These are phyloP conservation scores for Boletus pseudopeckii DNA, from an alignment of 768 basidiomycete genomes.

Conservation along the genomic window DNA sequence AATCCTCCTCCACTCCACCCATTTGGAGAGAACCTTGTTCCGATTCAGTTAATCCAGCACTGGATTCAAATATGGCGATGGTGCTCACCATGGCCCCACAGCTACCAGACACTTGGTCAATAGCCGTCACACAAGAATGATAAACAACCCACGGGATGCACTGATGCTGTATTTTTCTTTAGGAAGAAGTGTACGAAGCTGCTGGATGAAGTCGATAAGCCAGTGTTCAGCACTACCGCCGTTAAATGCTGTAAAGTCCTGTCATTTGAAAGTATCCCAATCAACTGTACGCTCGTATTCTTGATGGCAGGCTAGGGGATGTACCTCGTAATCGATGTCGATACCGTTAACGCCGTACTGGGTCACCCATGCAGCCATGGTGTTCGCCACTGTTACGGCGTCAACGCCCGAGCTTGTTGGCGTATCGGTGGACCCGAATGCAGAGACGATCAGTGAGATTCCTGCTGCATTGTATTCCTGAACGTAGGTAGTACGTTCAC, in stretches of 20 bases:
- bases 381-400: constrained; percentile 38
- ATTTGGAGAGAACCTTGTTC: constrained; percentile 18
- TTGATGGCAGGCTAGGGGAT: not conserved
- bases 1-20: constrained; percentile 34
- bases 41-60: not conserved
- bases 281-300: not conserved
- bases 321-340: constrained; percentile 51
- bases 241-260: constrained; percentile 33
- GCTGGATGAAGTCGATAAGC: constrained; percentile 26
- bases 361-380: constrained; percentile 45
- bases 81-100: constrained; percentile 17
- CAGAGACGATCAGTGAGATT: constrained; percentile 55
- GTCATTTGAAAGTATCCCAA: not conserved
- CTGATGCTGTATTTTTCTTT: too few species aligned
- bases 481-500: constrained; percentile 40
- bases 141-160: not conserved
- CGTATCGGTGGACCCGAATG: constrained; percentile 43
- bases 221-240: constrained; percentile 33
- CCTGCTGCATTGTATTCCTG: constrained; percentile 51
- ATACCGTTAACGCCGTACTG: constrained; percentile 49
- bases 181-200: too few species aligned
- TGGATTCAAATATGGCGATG: not conserved
- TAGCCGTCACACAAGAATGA: not conserved
- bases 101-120: constrained; percentile 7
- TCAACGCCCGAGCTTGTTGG: constrained; percentile 43